Evolutionary conservation across 2,329 filamentous ascomycete genomes (phyloP), one percentile per base, ranked within the genome.

Genomic region (Pyrenophora seminiperda): DNA sequence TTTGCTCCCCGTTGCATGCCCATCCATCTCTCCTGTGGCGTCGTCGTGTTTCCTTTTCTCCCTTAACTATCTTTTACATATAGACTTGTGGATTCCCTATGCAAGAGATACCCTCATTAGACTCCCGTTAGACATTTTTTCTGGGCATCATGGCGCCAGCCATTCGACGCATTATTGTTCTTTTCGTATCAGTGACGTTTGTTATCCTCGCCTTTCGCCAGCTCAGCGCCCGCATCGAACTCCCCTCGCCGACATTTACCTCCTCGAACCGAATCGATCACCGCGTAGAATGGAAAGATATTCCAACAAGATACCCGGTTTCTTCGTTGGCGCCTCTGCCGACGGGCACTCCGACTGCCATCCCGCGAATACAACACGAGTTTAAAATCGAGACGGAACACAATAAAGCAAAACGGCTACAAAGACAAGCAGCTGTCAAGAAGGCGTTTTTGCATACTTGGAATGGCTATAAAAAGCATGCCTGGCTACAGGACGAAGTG

Each of bases 401-500:
- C 45, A 66, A 62, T 47, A 65, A 62, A 48, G 57, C 67, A 34
- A 54, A 71, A 50, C 59, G 72, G 29, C 47, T 70, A 22, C 51
- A 64, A 7, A 59, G 74, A 38, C 65, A 66, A 45, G 48, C 58
- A 7, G 68, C 66, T 31, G 72, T 76, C 6, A 74, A 73, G 43
- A 58, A 67, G 4, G 65, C 65, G 10, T 75, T 76, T 47, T 41
- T 68, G 44, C 71, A 71, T 34, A 68, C 69, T 3, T 76, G 81
- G 77, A 67, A 75, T 10, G 76, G 79, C 20, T 85, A 85, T 65
- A 80, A 76, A 52, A 64, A 74, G 36, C 65, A 77, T 42, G 81
- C 81, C 1, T 83, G 81, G 80, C 65, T 78, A 38, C 70, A 75
- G 13, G 81, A 84, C 53, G 81, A 83, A 65, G 64, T 83, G 7